Conservation (phyloP, 73 alveolate genomes). For the Stentor coeruleus region DNA sequence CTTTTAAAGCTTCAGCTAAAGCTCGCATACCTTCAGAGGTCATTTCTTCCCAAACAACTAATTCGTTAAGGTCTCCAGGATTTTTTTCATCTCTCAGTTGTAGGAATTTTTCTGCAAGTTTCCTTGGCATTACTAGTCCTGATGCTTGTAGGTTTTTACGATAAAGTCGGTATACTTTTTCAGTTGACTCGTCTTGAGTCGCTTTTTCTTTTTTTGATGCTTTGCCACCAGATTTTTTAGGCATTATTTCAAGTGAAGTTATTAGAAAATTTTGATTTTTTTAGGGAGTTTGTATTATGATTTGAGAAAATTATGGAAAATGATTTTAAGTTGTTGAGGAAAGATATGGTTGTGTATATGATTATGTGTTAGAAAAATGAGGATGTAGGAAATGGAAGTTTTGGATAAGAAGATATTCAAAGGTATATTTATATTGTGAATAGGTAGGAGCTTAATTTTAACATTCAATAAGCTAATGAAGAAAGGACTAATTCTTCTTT, state of each 20-base stretch:
- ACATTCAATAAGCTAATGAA: background rate
- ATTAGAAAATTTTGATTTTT: conserved; percentile 13
- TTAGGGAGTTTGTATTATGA: background rate
- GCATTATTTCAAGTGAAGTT: background rate
- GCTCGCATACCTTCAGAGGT: conserved; percentile 67
- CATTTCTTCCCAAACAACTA: conserved; percentile 64
- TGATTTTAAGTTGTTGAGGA: too few species aligned
- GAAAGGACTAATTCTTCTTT: conserved; percentile 35
- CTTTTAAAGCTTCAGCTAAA: conserved; percentile 52
- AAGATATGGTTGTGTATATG: too few species aligned
- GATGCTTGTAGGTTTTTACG: conserved; percentile 56
- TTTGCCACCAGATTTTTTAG: conserved; percentile 13
- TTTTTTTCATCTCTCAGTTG: conserved; percentile 46
- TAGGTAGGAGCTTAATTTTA: too few species aligned
- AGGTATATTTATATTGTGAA: too few species aligned
- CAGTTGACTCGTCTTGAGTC: conserved; percentile 49
- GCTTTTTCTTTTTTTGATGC: conserved; percentile 32
- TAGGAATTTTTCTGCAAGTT: conserved; percentile 48
- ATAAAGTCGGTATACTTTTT: conserved; percentile 41
- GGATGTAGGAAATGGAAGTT: too few species aligned
- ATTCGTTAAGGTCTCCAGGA: conserved; percentile 32
- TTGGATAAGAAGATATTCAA: too few species aligned
- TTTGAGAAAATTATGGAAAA: background rate
- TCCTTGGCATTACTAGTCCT: conserved; percentile 42
- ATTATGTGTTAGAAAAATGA: too few species aligned